A percentile compares a stretch with the other conserved stretches of the same genome.
Conservation (phyloP, 2,329 filamentous ascomycete genomes). For the Calonectria hawksworthii region DNA sequence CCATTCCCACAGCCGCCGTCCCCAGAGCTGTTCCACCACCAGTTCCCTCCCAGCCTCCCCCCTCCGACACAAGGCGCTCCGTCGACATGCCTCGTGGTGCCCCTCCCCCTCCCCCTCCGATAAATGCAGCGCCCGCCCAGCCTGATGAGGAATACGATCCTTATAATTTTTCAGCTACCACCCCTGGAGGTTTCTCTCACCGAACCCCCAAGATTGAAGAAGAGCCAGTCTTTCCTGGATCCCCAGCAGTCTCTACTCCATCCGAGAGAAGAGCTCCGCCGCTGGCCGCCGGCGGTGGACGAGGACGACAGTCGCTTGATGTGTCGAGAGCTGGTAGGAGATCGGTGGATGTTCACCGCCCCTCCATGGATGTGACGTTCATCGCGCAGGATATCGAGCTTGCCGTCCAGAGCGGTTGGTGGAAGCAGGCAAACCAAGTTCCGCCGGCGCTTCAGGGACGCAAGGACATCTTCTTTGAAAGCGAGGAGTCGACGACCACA, state of each 20-base stretch:
- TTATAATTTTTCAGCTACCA: constrained; percentile 65
- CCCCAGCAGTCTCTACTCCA: constrained; percentile 59
- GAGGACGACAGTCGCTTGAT: constrained; percentile 53
- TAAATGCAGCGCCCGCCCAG: constrained; percentile 59
- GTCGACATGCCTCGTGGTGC: constrained; percentile 78
- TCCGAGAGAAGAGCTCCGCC: constrained; percentile 62
- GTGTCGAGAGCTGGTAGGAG: constrained; percentile 58
- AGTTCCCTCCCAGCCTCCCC: constrained; percentile 71
- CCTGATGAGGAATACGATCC: constrained; percentile 80
- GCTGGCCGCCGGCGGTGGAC: constrained; percentile 47
- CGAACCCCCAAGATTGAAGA: constrained; percentile 60
- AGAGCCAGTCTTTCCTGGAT: constrained; percentile 62
- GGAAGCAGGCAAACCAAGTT: constrained; percentile 83
- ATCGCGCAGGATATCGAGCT: constrained; percentile 92
- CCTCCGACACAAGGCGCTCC: constrained; percentile 71
- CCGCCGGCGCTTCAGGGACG: constrained; percentile 87
- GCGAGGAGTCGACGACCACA: constrained; percentile 80
- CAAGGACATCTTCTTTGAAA: constrained; percentile 85
- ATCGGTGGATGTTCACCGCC: constrained; percentile 83
- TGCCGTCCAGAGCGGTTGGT: constrained; percentile 83
- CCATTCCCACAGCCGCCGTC: constrained; percentile 65
- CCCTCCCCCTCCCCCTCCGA: constrained; percentile 76
- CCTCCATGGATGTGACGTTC: constrained; percentile 83
- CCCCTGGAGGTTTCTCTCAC: constrained; percentile 49
- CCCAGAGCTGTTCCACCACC: constrained; percentile 76